Evolutionary conservation across 2,329 filamentous ascomycete genomes (phyloP).

Genomic region (Aspergillus tamarii): DNA sequence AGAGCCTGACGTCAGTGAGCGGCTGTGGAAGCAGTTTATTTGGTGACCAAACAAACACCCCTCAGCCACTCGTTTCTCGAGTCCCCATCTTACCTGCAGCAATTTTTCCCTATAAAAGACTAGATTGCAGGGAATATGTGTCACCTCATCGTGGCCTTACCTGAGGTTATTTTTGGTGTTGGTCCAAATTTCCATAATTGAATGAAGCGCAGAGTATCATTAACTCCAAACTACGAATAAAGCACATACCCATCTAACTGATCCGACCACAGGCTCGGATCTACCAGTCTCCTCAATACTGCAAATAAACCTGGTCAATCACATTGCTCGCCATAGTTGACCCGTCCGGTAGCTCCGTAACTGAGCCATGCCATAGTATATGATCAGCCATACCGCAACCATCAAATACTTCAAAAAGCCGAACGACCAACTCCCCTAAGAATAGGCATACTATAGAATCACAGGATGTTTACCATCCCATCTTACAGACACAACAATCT

Average conservation of each 20-base stretch:
- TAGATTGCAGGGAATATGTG: background rate
- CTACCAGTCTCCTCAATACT: background rate
- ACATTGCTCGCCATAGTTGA: background rate
- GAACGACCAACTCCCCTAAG: background rate
- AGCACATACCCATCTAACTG: background rate
- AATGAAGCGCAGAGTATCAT: background rate
- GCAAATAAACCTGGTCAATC: background rate
- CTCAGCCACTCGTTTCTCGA: constrained; percentile 2
- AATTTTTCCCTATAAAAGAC: background rate
- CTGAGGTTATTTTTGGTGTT: background rate
- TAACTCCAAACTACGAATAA: background rate
- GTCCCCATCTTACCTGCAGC: background rate
- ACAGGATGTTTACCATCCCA: background rate
- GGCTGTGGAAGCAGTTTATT: constrained; percentile 17
- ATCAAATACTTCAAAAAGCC: background rate
- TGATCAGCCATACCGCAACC: background rate
- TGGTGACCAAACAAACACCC: background rate
- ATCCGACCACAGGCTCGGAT: background rate
- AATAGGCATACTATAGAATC: background rate
- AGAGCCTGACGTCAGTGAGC: constrained; percentile 22
- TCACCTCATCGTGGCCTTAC: background rate
- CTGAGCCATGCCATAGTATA: background rate
- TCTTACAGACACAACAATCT: background rate
- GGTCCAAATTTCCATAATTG: background rate
- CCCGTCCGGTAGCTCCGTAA: background rate